phyloP scores from a whole-genome alignment of 2,329 filamentous ascomycete species.

The Chaetomiaceae sp. region DNA sequence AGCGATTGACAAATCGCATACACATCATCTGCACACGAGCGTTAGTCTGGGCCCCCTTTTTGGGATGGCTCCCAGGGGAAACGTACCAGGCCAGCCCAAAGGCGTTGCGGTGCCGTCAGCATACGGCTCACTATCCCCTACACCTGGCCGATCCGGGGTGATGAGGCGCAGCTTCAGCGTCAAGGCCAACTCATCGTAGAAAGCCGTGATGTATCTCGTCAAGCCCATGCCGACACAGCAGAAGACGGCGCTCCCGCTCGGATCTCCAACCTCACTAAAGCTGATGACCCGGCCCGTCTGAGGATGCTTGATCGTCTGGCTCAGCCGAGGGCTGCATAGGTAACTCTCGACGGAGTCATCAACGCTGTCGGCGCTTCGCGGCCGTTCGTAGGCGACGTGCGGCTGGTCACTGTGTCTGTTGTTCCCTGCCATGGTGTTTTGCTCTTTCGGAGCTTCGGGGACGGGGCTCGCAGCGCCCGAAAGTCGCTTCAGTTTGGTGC shows the following conservation, averaged over 20 bases:
- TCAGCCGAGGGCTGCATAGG: slow-evolving; percentile 74
- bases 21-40: slow-evolving; percentile 60
- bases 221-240: slow-evolving; percentile 98
- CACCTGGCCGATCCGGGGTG: slow-evolving; percentile 87
- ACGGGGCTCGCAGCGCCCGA: slow-evolving; percentile 45
- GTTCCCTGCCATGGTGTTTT: slow-evolving; percentile 6
- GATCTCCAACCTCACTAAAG: slow-evolving; percentile 94
- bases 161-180: slow-evolving; percentile 86
- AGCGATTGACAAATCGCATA: slow-evolving; percentile 88
- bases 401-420: slow-evolving; percentile 32
- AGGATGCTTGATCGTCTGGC: slow-evolving; percentile 81
- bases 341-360: slow-evolving; percentile 85
- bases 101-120: slow-evolving; percentile 78
- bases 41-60: background rate
- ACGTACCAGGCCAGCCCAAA: slow-evolving; percentile 85
- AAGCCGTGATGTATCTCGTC: slow-evolving; percentile 91
- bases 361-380: slow-evolving; percentile 76
- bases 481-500: slow-evolving; percentile 54
- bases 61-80: background rate
- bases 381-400: slow-evolving; percentile 62
- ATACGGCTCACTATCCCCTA: slow-evolving; percentile 86
- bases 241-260: slow-evolving; percentile 85
- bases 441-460: slow-evolving; percentile 32
- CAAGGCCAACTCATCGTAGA: slow-evolving; percentile 91
- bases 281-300: slow-evolving; percentile 84